A percentile compares a stretch with the other conserved stretches of the same genome.
Evolutionary conservation across 371 early-diverging fungal species (phyloP).

Genomic region (Circinella umbellata): DNA sequence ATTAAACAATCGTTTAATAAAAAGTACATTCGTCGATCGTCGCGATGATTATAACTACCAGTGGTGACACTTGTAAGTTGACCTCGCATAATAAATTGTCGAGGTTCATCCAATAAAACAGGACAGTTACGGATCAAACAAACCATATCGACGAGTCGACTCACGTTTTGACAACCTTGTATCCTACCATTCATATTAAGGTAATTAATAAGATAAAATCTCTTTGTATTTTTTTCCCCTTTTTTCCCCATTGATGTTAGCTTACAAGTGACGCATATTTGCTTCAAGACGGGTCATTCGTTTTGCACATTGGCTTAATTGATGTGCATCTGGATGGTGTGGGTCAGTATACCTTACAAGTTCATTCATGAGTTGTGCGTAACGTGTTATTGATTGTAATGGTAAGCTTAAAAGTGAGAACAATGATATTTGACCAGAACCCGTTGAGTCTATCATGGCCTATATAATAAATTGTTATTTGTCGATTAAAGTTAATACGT

Average conservation of each 20-base stretch:
- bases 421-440: slow-evolving; percentile 18
- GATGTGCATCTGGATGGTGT: slow-evolving; percentile 30
- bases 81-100: slow-evolving; percentile 25
- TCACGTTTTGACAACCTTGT: slow-evolving; percentile 22
- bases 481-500: background rate
- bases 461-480: background rate
- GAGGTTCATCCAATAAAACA: slow-evolving; percentile 22
- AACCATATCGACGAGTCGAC: slow-evolving; percentile 23
- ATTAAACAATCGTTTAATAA: slow-evolving; percentile 24
- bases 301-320: slow-evolving; percentile 17
- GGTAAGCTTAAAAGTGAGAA: slow-evolving; percentile 23
- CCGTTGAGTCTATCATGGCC: slow-evolving; percentile 16
- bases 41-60: slow-evolving; percentile 14
- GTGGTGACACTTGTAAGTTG: slow-evolving; percentile 14
- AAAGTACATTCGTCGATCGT: slow-evolving; percentile 26
- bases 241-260: background rate
- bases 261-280: slow-evolving; percentile 26
- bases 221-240: background rate
- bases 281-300: slow-evolving; percentile 18
- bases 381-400: slow-evolving; percentile 22
- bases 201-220: background rate
- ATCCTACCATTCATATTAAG: slow-evolving; percentile 8
- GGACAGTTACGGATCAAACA: slow-evolving; percentile 24
- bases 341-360: slow-evolving; percentile 25
- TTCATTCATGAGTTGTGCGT: slow-evolving; percentile 21